phyloP scores from a whole-genome alignment of 202 grass and related monocot species.

The Alloteropsis angusta region DNA sequence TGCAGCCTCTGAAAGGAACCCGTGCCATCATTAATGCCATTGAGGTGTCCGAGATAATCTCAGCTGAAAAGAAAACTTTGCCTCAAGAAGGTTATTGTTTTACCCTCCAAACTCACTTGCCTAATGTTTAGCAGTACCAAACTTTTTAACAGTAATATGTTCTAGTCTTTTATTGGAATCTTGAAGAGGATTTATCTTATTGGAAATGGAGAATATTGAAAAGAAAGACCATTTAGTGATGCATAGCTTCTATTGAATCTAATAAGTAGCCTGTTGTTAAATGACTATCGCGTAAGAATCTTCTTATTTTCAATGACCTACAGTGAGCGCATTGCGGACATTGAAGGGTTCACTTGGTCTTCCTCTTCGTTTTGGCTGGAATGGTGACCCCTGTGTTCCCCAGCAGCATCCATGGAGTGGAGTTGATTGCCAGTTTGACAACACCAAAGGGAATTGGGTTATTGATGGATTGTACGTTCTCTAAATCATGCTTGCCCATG shows the following conservation, averaged over 20 bases:
- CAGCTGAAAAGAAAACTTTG: slow-evolving; percentile 69
- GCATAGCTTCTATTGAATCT: neutral
- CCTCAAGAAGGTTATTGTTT: slow-evolving; percentile 67
- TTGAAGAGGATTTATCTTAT: neutral
- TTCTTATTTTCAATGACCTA: slow-evolving; percentile 7
- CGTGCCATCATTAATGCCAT: slow-evolving; percentile 72
- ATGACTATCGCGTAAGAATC: neutral
- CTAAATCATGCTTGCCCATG: slow-evolving; percentile 32
- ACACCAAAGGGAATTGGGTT: slow-evolving; percentile 46
- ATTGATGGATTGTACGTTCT: slow-evolving; percentile 88
- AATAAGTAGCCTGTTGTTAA: neutral
- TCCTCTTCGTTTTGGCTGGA: slow-evolving; percentile 96
- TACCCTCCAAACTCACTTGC: neutral
- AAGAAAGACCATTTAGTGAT: neutral
- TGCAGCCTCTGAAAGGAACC: slow-evolving; percentile 41
- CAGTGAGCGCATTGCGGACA: slow-evolving; percentile 54
- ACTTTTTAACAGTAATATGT: slow-evolving; percentile 4
- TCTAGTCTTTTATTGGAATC: neutral
- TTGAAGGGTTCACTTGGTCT: slow-evolving; percentile 75
- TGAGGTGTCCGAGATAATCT: slow-evolving; percentile 85
- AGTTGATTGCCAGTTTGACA: slow-evolving; percentile 78
- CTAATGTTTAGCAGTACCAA: slow-evolving; percentile 1
- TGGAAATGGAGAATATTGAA: neutral
- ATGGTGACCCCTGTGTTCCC: slow-evolving; percentile 88
- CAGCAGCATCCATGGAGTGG: slow-evolving; percentile 97